Base-by-base conservation (phyloP, 805 yeast genomes). In the Debaryomyces maramus region DNA sequence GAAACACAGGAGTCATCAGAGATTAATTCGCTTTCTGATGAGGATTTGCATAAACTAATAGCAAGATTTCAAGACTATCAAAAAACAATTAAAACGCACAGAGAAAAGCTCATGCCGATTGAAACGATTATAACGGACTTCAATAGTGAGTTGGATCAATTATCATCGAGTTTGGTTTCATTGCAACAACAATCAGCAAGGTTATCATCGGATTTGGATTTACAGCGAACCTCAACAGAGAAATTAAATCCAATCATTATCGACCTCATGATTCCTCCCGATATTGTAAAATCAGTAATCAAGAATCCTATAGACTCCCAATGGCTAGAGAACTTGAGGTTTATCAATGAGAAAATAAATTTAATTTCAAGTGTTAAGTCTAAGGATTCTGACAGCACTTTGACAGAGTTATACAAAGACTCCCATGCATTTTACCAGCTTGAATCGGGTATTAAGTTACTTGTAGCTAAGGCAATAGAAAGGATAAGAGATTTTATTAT, bases 251-350 rank as follows among this genome's bases (percentile, higher is more conserved):
- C 96, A 0, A 65, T 87, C n/a, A 81, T 89, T 0, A 74, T 84
- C 27, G 90, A 86, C 47, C 66, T 86, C 24, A 67, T 85, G 43
- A 77, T 90, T 6, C 86, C 97, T 0, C 93, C 96, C 0, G 76
- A 76, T 1, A 69, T 85, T 2, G 77, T 86, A 5, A 63, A 67
- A 40, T 76, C 81, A 5, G 68, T 91, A 1, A 51, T 79, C 2
- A 67, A 67, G 29, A 89, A 80, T 15, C 78, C 77, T 8, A 66
- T 90, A 8, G 70, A 75, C 44, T 61, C 67, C 2, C 54, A 61
- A 7, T 89, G 96, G 96, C 63, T 77, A 15, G 88, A 83, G 34
- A 80, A 81, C 64, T 58, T 83, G 32, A 67, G 71, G 36, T 81
- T 77, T 47, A 57, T 82, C 3, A 61, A 65, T 21, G 88, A 83